Evolutionary conservation across 1,139 yeast species (phyloP).

Genomic region (Yamadazyma taylorii): DNA sequence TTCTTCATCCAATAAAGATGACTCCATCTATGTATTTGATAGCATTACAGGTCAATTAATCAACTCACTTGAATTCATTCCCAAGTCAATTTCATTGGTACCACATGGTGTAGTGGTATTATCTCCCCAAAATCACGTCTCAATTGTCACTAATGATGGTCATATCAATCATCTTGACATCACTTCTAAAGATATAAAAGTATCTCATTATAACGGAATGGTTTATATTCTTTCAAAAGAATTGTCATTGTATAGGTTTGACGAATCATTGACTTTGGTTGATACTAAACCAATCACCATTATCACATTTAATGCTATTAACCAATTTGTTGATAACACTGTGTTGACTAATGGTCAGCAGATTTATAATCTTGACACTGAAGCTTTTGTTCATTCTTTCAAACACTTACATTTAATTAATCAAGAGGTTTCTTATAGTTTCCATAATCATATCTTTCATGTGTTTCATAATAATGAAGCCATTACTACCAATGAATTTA

Average conservation of each 20-base stretch:
- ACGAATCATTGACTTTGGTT: conserved; percentile 8
- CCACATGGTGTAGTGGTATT: not conserved
- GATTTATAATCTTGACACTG: not conserved
- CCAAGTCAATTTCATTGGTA: conserved; percentile 1
- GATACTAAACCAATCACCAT: conserved; percentile 1
- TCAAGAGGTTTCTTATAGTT: conserved; percentile 1
- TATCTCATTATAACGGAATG: conserved; percentile 10
- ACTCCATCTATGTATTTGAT: not conserved
- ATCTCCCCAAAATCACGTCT: not conserved
- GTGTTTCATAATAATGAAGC: conserved; percentile 1
- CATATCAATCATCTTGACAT: conserved; percentile 5
- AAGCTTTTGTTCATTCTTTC: not conserved
- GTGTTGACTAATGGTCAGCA: conserved; percentile 1
- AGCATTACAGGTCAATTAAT: conserved; percentile 1
- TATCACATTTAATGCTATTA: conserved; percentile 15
- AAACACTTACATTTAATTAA: not conserved
- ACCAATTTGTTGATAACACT: conserved; percentile 13
- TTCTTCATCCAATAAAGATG: not conserved
- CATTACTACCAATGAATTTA: conserved; percentile 1
- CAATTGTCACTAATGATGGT: conserved; percentile 6
- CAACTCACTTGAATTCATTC: not conserved
- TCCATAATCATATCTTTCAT: not conserved
- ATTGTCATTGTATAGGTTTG: conserved; percentile 12
- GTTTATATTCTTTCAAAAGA: conserved; percentile 16
- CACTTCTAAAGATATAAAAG: conserved; percentile 8